phyloP scores from a whole-genome alignment of 2,329 filamentous ascomycete genomes.

The Calonectria fujianensis region DNA sequence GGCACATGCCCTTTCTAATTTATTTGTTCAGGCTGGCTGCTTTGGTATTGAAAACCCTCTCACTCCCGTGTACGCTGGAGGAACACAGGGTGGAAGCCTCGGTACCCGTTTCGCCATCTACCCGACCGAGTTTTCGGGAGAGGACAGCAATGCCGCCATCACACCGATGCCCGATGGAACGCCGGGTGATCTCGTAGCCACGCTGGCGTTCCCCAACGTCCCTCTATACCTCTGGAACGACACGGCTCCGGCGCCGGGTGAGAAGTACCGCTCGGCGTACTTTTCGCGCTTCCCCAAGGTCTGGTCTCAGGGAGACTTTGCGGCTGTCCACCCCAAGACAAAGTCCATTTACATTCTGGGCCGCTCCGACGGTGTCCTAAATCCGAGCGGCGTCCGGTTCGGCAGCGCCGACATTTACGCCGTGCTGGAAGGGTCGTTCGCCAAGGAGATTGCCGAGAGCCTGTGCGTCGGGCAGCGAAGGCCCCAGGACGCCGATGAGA shows the following conservation, averaged over 20 bases:
- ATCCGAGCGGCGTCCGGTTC: slow-evolving; percentile 86
- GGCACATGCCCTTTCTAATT: neutral
- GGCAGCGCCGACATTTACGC: slow-evolving; percentile 88
- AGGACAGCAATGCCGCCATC: slow-evolving; percentile 69
- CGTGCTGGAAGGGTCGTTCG: slow-evolving; percentile 81
- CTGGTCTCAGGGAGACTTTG: slow-evolving; percentile 91
- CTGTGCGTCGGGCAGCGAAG: slow-evolving; percentile 87
- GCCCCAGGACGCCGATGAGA: slow-evolving; percentile 72
- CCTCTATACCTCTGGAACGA: slow-evolving; percentile 81
- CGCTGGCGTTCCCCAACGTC: slow-evolving; percentile 83
- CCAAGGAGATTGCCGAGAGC: slow-evolving; percentile 79
- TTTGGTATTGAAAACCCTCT: slow-evolving; percentile 81
- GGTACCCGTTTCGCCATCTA: slow-evolving; percentile 74
- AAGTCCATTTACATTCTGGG: slow-evolving; percentile 80
- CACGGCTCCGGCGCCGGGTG: slow-evolving; percentile 66
- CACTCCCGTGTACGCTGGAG: slow-evolving; percentile 77
- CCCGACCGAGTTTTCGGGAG: slow-evolving; percentile 65
- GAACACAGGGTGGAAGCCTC: slow-evolving; percentile 70
- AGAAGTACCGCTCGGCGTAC: slow-evolving; percentile 76
- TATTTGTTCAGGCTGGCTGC: slow-evolving; percentile 68
- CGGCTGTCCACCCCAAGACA: slow-evolving; percentile 80
- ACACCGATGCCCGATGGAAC: slow-evolving; percentile 72
- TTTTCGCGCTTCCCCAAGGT: slow-evolving; percentile 79
- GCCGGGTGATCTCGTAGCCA: slow-evolving; percentile 84
- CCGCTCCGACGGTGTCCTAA: slow-evolving; percentile 85